Conservation (phyloP, 2,329 filamentous ascomycete genomes). For the Neonectria coccinea region DNA sequence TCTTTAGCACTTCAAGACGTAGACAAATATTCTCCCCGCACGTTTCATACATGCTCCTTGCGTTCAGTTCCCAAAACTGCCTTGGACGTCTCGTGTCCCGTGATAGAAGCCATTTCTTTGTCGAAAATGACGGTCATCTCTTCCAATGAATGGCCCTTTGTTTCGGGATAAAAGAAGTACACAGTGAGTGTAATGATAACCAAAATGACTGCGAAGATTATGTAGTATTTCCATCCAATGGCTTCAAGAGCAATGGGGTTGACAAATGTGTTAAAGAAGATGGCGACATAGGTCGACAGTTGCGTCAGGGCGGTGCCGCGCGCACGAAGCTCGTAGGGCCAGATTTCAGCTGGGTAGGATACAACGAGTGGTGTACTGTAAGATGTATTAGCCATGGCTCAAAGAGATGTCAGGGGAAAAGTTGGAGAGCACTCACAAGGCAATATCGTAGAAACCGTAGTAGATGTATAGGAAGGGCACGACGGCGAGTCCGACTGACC, state of each 20-base stretch:
- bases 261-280: conserved; percentile 29
- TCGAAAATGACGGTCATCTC: conserved; percentile 36
- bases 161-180: conserved; percentile 33
- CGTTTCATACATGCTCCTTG: not conserved
- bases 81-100: not conserved
- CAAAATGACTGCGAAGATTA: conserved; percentile 26
- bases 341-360: conserved; percentile 43
- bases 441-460: conserved; percentile 32
- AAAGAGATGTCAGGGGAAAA: not conserved
- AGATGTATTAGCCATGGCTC: not conserved
- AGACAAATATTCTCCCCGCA: not conserved
- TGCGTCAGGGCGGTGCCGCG: conserved; percentile 26
- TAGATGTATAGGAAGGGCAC: conserved; percentile 18
- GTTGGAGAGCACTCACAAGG: conserved; percentile 16
- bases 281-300: conserved; percentile 17
- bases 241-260: conserved; percentile 30
- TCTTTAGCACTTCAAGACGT: no score
- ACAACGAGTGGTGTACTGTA: conserved; percentile 21
- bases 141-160: conserved; percentile 30
- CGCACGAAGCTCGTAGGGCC: conserved; percentile 34
- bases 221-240: conserved; percentile 36
- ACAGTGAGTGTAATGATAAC: conserved; percentile 27
- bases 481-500: not conserved
- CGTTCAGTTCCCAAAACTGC: not conserved
- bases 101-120: conserved; percentile 1